Base-by-base conservation (phyloP, 2,329 filamentous ascomycete genomes). In the Colletotrichum liaoningense region DNA sequence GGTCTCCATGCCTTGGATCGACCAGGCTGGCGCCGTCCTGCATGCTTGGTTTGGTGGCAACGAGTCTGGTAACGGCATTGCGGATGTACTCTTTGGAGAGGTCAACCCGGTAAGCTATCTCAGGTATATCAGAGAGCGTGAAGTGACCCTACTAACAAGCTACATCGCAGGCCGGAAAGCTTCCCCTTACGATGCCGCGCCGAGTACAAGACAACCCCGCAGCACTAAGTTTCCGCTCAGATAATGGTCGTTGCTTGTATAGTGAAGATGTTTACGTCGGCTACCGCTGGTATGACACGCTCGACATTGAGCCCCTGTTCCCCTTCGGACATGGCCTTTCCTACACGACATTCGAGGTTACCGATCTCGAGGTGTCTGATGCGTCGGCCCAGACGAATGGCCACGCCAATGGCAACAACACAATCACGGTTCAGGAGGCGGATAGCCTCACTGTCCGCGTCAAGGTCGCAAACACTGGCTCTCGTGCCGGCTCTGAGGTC, bases 181-280 rank as follows among this genome's bases (percentile, higher is more conserved):
- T 95, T 2, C 92, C 93, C 0, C 85, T 95, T 19, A 93, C 88
- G 4, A 94, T 93, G 81, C 93, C 93, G 0, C 85, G 84, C 42
- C 84, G 85, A 2, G 78, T 91, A 1, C 87, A 92, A 77, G 91
- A 94, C 78, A 94, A 93, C 75, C 93, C 94, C 1, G 89, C 91
- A 0, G 94, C 91, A 80, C 84, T 93, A 71, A 94, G 93, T 82
- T 94, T 89, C 78, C 83, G 85, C 26, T 87, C 88, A 2, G 92
- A 94, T 76, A 88, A 91, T 58, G 88, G 92, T 46, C 86, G 90
- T 58, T 90, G 91, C 1, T 82, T 93, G 0, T 95, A 94, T 76
- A 92, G 92, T 22, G 93, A 95, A 80, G 93, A 93, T 64, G 86
- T 95, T 46, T 94, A 93, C 78, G 87, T 95, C 16, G 93, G 93